Base-by-base conservation (phyloP, 257 asterid species). In the Solanum lycopersicoides region DNA sequence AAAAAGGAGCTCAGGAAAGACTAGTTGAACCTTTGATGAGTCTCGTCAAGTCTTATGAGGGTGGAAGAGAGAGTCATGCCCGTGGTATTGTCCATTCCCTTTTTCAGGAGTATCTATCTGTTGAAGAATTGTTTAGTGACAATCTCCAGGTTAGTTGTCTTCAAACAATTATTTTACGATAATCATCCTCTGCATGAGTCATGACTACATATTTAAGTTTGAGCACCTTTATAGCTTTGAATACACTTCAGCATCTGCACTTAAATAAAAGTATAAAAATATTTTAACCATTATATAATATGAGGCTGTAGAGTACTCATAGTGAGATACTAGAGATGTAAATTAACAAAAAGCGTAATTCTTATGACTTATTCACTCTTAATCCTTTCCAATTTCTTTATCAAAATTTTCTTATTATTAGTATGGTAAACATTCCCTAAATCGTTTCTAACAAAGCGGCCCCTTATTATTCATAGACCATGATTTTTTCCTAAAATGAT, bases 51-150 rank as follows among this genome's bases (percentile, higher is more conserved):
- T 97, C 99, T 83, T 95, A 97, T 83, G 99, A 96, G 86, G 97
- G 99, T 87, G 99, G 99, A 86, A 94, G 99, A 92, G 99, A 96
- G 89, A 95, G 99, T 88, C 99, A 97, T 91, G 99, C 99, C 80
- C 97, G 98, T 85, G 91, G 93, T 88, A 96, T 96, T 60, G 99
- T 97, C 84, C 98, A 91, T 91, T 93, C 94, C 84, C 98, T 97
- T 77, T 97, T 97, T 77, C 98, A 96, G 88, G 98, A 93, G 77
- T 97, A 97, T 88, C 92, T 97, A 88, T 92, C 92, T 4, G 93
- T 96, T 77, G 99, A 97, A 91, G 99, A 97, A 91, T 92, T 97
- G 89, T 97, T 97, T 91, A 97, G 94, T 86, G 99, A 97, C 90
- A 96, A 96, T 82, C 94, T 94, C 89, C 98, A 97, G 98, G 99